Conservation (phyloP, 306 rosid species). For the Casuarina cunninghamiana region DNA sequence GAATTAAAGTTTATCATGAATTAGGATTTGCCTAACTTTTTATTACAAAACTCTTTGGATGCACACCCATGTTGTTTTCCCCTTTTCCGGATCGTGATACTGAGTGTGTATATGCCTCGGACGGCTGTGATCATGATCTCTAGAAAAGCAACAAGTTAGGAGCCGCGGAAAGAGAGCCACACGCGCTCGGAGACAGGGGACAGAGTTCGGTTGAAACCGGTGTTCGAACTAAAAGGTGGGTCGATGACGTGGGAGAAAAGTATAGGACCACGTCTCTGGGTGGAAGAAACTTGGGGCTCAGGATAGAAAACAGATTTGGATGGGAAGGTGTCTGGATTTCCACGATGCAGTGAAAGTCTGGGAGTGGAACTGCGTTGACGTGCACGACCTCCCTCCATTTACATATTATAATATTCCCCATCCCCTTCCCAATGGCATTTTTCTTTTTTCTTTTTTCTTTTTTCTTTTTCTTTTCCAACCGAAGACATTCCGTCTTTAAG, state of each 20-base stretch:
- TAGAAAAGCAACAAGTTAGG: not conserved
- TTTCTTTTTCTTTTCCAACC: too few relatives aligned
- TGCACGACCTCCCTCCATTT: slow-evolving; percentile 34
- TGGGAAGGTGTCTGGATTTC: slow-evolving; percentile 16
- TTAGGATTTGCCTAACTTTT: too few relatives aligned
- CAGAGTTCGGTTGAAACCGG: not conserved
- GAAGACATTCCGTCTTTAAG: not conserved
- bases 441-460: too few relatives aligned
- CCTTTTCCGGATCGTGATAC: not conserved
- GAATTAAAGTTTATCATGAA: not conserved
- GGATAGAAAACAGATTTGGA: not conserved
- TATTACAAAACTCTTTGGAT: too few relatives aligned
- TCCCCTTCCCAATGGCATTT: too few relatives aligned
- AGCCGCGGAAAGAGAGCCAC: not conserved
- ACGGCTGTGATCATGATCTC: not conserved
- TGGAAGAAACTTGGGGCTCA: slow-evolving; percentile 8
- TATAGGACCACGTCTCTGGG: slow-evolving; percentile 44
- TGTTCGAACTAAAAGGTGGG: not conserved
- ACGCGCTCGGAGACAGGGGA: not conserved
- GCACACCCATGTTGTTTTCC: too few relatives aligned
- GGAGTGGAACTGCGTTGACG: slow-evolving; percentile 30
- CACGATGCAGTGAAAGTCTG: slow-evolving; percentile 30
- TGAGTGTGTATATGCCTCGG: not conserved
- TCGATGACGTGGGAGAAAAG: slow-evolving; percentile 18
- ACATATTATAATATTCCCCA: slow-evolving; percentile 12